A percentile compares a stretch with the other conserved stretches of the same genome.
Conservation (phyloP, 352 stramenopile species). For the Globisporangium barbulae region DNA sequence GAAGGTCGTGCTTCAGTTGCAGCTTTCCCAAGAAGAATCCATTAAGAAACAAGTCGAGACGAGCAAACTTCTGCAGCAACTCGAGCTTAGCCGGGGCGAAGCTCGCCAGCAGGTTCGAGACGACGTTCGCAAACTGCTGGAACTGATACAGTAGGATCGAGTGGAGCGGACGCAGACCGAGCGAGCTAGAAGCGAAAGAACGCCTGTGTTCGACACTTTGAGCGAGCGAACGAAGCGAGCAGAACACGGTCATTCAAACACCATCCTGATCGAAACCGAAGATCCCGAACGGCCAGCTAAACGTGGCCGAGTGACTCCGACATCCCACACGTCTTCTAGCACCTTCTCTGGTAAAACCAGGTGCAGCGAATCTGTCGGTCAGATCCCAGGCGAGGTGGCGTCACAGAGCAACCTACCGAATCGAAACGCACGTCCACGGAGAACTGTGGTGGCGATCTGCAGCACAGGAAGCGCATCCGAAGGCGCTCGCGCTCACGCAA, state of each 20-base stretch:
- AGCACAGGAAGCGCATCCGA: background rate
- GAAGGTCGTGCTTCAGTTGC: background rate
- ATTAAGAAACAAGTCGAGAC: background rate
- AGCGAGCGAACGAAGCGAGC: background rate
- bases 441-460: background rate
- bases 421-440: background rate
- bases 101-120: background rate
- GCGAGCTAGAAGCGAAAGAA: background rate
- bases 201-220: background rate
- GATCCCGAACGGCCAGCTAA: background rate
- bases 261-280: background rate
- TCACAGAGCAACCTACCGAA: background rate
- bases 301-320: background rate
- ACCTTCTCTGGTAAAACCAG: background rate
- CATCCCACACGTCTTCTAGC: background rate
- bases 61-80: background rate
- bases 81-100: background rate
- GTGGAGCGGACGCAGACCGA: background rate
- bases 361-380: background rate
- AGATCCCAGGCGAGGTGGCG: background rate
- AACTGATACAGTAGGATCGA: slow-evolving; percentile 3
- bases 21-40: background rate
- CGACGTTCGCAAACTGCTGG: background rate
- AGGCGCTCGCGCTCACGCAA: background rate
- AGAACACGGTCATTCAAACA: background rate